phyloP scores from a whole-genome alignment of 2,329 filamentous ascomycete genomes.

The Penicillium sp. region DNA sequence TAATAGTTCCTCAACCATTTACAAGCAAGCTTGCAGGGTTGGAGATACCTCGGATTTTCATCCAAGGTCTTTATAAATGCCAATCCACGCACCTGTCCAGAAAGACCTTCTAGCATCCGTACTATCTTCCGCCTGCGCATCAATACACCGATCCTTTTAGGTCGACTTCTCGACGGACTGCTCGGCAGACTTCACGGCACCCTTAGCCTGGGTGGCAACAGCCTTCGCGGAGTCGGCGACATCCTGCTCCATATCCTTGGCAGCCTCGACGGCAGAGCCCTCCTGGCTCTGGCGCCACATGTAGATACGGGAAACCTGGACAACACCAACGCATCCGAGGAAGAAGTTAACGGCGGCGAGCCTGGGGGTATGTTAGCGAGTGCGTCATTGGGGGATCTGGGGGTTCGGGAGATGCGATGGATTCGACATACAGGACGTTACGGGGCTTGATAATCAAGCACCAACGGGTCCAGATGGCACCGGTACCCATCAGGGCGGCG shows the following conservation, averaged over 20 bases:
- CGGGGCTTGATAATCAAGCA: conserved; percentile 94
- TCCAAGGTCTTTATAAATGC: conserved; percentile 12
- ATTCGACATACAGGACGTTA: conserved; percentile 76
- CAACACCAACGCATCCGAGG: conserved; percentile 82
- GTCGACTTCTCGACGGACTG: conserved; percentile 21
- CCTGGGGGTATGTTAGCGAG: conserved; percentile 47
- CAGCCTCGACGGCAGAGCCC: conserved; percentile 41
- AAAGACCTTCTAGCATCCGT: conserved; percentile 8
- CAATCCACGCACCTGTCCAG: conserved; percentile 9
- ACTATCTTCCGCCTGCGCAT: background rate
- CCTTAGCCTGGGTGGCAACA: conserved; percentile 34
- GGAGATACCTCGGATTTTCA: background rate
- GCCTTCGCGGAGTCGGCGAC: conserved; percentile 42
- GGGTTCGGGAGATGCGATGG: background rate
- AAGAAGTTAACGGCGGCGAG: conserved; percentile 98
- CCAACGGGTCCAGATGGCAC: conserved; percentile 98
- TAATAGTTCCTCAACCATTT: conserved; percentile 1
- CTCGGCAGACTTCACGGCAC: conserved; percentile 33
- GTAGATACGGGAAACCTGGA: conserved; percentile 80
- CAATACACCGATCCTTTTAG: conserved; percentile 11
- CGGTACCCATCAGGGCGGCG: conserved; percentile 83
- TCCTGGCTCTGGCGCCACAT: conserved; percentile 65
- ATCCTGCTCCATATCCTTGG: conserved; percentile 44
- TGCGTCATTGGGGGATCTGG: background rate
- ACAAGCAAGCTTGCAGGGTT: background rate